These are phyloP conservation scores for Chlamydomonas incerta DNA, from an alignment of 139 green algal species.

Conservation along the genomic window DNA sequence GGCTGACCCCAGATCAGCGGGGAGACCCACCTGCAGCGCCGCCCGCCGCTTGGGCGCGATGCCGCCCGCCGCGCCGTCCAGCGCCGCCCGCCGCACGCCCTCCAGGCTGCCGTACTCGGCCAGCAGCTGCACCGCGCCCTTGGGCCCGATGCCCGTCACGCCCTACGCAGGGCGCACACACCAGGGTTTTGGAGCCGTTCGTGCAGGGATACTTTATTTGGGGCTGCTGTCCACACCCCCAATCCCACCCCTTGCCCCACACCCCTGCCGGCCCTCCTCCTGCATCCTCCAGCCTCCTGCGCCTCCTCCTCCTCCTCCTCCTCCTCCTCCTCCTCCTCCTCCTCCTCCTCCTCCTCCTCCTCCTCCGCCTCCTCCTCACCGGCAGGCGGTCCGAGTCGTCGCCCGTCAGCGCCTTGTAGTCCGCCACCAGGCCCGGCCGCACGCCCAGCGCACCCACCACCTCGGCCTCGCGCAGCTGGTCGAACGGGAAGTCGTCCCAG, in stretches of 20 bases:
- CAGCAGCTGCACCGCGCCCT: slow-evolving; percentile 24
- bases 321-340: neutral
- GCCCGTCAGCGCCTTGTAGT: slow-evolving; percentile 16
- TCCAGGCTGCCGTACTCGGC: slow-evolving; percentile 19
- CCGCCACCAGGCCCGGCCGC: neutral
- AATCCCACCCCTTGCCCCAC: no score
- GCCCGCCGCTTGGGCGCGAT: neutral
- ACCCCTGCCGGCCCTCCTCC: no score
- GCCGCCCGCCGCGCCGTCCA: neutral
- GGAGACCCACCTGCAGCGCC: slow-evolving; percentile 6
- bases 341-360: neutral
- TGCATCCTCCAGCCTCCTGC: no score
- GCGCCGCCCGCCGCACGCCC: neutral
- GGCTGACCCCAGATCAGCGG: no score
- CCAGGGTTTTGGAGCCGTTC: no score
- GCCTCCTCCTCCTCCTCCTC: no score
- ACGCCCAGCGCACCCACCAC: slow-evolving; percentile 28
- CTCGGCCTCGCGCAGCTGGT: neutral
- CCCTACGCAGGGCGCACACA: no score
- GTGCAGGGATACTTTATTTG: no score
- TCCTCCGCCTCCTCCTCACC: neutral
- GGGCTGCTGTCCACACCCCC: no score
- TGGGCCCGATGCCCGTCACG: slow-evolving; percentile 20
- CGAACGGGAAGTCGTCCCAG: slow-evolving; percentile 1
- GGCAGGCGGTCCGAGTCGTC: slow-evolving; percentile 27